Conservation (phyloP, 2,329 filamentous ascomycete genomes). For the Aureobasidium sp. region DNA sequence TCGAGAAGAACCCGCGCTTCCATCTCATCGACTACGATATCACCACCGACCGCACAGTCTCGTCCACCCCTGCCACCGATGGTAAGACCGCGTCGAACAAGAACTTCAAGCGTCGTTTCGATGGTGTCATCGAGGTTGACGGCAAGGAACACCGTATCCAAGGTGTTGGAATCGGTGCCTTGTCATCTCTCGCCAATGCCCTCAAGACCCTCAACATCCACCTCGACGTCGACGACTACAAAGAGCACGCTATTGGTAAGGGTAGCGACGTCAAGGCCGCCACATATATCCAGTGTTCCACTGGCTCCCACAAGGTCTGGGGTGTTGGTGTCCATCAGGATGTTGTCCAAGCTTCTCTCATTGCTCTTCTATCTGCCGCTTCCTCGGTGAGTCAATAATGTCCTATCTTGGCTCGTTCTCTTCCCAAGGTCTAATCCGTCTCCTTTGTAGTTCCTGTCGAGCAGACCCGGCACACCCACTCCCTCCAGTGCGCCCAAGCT, state of each 20-base stretch:
- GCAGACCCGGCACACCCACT: conserved; percentile 59
- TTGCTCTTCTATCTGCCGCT: conserved; percentile 76
- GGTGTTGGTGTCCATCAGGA: conserved; percentile 88
- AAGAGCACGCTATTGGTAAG: conserved; percentile 83
- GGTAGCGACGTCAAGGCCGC: conserved; percentile 82
- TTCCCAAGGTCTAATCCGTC: neutral
- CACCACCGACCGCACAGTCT: conserved; percentile 68
- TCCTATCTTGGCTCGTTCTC: neutral
- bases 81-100: conserved; percentile 69
- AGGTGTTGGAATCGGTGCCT: conserved; percentile 80
- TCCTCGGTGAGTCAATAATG: conserved; percentile 58
- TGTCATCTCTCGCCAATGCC: conserved; percentile 79
- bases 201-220: conserved; percentile 71
- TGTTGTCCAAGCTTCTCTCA: conserved; percentile 80
- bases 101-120: conserved; percentile 73
- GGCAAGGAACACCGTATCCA: conserved; percentile 67
- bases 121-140: conserved; percentile 76
- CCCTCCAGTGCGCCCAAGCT: conserved; percentile 49
- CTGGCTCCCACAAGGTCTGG: conserved; percentile 66
- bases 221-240: conserved; percentile 88
- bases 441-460: conserved; percentile 57
- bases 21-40: conserved; percentile 87
- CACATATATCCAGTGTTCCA: conserved; percentile 84
- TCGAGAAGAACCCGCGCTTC: conserved; percentile 77
- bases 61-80: conserved; percentile 57